phyloP scores from a whole-genome alignment of 164 flowering plant genomes.

The Vitis cinerea region DNA sequence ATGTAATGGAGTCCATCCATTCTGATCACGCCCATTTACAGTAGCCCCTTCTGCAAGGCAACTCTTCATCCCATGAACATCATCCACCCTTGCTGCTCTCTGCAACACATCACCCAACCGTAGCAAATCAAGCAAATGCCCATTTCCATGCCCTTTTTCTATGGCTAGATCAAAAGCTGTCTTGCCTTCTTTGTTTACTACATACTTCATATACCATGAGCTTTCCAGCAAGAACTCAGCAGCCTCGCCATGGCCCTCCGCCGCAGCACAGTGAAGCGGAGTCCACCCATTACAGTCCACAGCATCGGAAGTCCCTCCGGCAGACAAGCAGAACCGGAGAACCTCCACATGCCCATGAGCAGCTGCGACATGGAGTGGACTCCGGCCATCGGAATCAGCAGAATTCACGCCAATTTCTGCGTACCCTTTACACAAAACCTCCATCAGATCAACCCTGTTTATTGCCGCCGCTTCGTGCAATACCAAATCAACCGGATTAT shows the following conservation, averaged over 20 bases:
- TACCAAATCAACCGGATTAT: constrained; percentile 27
- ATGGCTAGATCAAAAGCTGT: constrained; percentile 55
- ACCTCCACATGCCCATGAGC: constrained; percentile 43
- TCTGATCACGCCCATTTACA: constrained; percentile 60
- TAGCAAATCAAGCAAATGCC: constrained; percentile 37
- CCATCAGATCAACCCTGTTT: constrained; percentile 51
- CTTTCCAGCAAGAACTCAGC: constrained; percentile 41
- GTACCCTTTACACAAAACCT: constrained; percentile 22
- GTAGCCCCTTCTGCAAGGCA: constrained; percentile 54
- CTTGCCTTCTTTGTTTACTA: constrained; percentile 48
- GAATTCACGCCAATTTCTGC: constrained; percentile 30
- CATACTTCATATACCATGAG: constrained; percentile 35
- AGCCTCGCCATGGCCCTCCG: constrained; percentile 42
- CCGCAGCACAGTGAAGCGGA: constrained; percentile 67
- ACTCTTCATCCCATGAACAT: constrained; percentile 48
- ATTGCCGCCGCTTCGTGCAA: constrained; percentile 49
- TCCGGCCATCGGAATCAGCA: constrained; percentile 42
- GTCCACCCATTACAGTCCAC: constrained; percentile 49
- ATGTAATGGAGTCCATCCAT: constrained; percentile 82
- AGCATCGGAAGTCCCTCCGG: constrained; percentile 39
- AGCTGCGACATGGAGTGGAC: constrained; percentile 60
- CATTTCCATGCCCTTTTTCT: constrained; percentile 48
- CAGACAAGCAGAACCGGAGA: constrained; percentile 34
- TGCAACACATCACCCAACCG: constrained; percentile 51
- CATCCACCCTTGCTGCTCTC: constrained; percentile 50